A percentile compares a stretch with the other conserved stretches of the same genome.
These are phyloP conservation scores for Mariannaea sp. DNA, from an alignment of 2,329 filamentous ascomycete species.

Conservation along the genomic window DNA sequence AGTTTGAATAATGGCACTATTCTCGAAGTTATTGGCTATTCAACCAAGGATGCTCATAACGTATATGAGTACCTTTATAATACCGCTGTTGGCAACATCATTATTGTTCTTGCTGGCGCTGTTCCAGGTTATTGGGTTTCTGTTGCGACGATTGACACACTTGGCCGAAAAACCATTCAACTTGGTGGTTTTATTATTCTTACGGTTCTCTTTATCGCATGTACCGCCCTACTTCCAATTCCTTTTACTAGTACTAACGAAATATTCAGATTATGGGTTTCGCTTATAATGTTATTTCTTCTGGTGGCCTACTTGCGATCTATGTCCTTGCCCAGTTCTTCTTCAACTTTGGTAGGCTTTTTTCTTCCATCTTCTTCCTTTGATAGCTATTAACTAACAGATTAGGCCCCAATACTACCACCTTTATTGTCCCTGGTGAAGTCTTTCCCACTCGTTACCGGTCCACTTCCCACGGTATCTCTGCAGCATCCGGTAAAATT, in stretches of 20 bases:
- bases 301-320: conserved; percentile 59
- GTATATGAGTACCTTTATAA: conserved; percentile 75
- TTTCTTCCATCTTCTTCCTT: neutral
- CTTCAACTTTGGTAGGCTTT: conserved; percentile 57
- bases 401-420: conserved; percentile 58
- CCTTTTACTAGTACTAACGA: no score
- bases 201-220: conserved; percentile 63
- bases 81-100: conserved; percentile 77
- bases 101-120: conserved; percentile 77
- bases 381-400: neutral
- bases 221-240: no score
- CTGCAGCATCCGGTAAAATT: conserved; percentile 59
- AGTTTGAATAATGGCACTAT: conserved; percentile 59
- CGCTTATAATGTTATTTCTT: conserved; percentile 57
- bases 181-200: conserved; percentile 65
- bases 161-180: conserved; percentile 81
- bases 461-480: conserved; percentile 62
- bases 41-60: conserved; percentile 50
- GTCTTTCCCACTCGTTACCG: conserved; percentile 62
- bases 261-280: conserved; percentile 72
- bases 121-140: conserved; percentile 85
- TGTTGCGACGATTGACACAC: conserved; percentile 71
- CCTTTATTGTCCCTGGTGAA: conserved; percentile 62
- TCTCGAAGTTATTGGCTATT: conserved; percentile 70
- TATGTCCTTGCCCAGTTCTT: conserved; percentile 62